Base-by-base conservation (phyloP, 1,284 basidiomycete genomes). In the Golubevia pallescens region DNA sequence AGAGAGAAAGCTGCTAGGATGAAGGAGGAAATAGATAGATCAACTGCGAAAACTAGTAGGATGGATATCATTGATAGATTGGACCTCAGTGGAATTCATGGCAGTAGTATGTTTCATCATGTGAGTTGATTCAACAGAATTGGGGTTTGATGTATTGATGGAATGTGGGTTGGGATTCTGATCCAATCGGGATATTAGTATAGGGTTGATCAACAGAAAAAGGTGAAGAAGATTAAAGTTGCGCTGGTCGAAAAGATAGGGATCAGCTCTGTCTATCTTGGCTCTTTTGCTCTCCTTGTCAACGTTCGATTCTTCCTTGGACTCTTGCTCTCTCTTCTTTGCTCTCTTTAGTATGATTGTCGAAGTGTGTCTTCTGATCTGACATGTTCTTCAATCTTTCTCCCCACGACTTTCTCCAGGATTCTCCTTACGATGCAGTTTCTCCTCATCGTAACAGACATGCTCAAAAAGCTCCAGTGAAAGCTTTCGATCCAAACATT, bases 61-160 rank as follows among this genome's bases (percentile, higher is more conserved):
- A 77, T 84, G 69, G 81, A 84, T 58, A 71, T 84, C 56, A 84
- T 84, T 62, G 81, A 84, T 58, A 75, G 77, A 61, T 71, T 84
- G 48, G 81, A 84, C 60, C 66, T 79, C 24, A 75, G 73, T 14
- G 81, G 80, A 14, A 68, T 84, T 57, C 70, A 75, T 48, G 81
- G 80, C 8, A 73, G 72, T 32, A 75, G 73, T 65, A 68, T 38
- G 34, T 38, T 38, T 38, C 34, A 38, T 38, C 34, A 38, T 38
- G 73, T 73, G 60, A 63, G 73, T 75, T 19, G 51, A 24, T n/a
- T 4, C 6, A 21, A 10, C 5, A 14, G 14, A 52, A 62, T 24
- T 21, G 48, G 16, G 19, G n/a, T 23, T 7, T 61, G 34, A 23
- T 16, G 3, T 4, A 0, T 16, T 55, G 56, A 8, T 19, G n/a